These are phyloP conservation scores for Hymenoscyphus fructigenus DNA, from an alignment of 2,329 filamentous ascomycete species.

Conservation along the genomic window DNA sequence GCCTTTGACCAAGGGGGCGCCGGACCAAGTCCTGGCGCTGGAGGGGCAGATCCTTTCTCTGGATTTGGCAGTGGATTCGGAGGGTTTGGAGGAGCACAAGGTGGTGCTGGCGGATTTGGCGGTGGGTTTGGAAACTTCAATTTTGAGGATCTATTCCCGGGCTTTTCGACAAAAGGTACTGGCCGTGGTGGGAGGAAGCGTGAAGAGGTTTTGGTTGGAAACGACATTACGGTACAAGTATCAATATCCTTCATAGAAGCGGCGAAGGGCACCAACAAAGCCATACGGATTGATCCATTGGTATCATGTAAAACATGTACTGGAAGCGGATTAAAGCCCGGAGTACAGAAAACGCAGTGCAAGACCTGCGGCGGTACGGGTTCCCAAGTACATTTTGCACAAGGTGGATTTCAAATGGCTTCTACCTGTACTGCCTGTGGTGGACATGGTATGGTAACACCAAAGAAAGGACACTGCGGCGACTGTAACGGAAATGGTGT, in stretches of 20 bases:
- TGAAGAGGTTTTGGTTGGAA: constrained; percentile 81
- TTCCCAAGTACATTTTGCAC: constrained; percentile 82
- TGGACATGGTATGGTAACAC: constrained; percentile 73
- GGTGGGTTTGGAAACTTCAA: constrained; percentile 75
- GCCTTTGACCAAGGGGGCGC: constrained; percentile 76
- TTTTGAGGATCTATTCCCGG: constrained; percentile 93
- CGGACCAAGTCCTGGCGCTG: constrained; percentile 58
- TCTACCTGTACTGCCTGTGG: constrained; percentile 78
- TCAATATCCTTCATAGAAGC: constrained; percentile 96
- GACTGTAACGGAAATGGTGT: constrained; percentile 82
- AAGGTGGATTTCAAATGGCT: constrained; percentile 76
- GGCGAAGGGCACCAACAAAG: constrained; percentile 84
- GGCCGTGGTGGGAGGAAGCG: constrained; percentile 52
- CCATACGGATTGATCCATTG: constrained; percentile 82
- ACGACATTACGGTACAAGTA: constrained; percentile 92
- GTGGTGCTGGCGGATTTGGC: constrained; percentile 46
- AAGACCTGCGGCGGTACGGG: constrained; percentile 83
- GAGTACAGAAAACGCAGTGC: constrained; percentile 71
- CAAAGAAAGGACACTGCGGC: constrained; percentile 77
- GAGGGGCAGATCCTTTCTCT: constrained; percentile 60
- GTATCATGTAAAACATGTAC: constrained; percentile 78
- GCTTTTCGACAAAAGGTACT: constrained; percentile 61
- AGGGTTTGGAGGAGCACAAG: constrained; percentile 57
- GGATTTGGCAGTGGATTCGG: constrained; percentile 48
- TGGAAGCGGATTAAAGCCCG: constrained; percentile 81